A percentile compares a stretch with the other conserved stretches of the same genome.
phyloP scores from a whole-genome alignment of 129 eudicot species.

The Escallonia rubra region DNA sequence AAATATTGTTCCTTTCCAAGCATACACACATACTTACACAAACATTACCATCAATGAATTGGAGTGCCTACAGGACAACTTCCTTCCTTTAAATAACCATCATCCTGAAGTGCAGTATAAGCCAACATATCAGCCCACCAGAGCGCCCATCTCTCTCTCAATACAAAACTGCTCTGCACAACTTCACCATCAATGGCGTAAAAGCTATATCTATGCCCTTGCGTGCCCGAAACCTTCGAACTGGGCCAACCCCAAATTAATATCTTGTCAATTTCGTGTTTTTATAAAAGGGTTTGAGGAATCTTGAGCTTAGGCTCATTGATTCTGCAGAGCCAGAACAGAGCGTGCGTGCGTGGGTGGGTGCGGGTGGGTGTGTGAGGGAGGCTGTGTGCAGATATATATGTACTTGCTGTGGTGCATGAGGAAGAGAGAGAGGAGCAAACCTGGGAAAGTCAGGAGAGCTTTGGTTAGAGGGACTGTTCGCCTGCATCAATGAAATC shows the following conservation, averaged over 20 bases:
- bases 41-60: not conserved
- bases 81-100: slow-evolving; percentile 6
- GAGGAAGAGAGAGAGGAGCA: slow-evolving; percentile 23
- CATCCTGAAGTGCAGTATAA: slow-evolving; percentile 31
- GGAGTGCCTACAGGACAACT: not conserved
- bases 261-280: not conserved
- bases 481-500: slow-evolving; percentile 81
- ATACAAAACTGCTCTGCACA: slow-evolving; percentile 11
- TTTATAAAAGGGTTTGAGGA: not conserved
- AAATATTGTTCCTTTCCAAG: slow-evolving; percentile 16
- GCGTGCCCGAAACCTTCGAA: slow-evolving; percentile 58
- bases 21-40: slow-evolving; percentile 14
- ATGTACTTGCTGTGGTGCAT: not conserved
- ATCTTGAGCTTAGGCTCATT: not conserved
- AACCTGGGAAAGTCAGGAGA: slow-evolving; percentile 96
- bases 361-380: not conserved
- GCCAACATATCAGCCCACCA: slow-evolving; percentile 20
- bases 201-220: slow-evolving; percentile 44
- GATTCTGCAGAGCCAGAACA: not conserved
- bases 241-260: slow-evolving; percentile 17
- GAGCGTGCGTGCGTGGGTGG: slow-evolving; percentile 8
- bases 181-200: slow-evolving; percentile 58
- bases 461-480: slow-evolving; percentile 55
- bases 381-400: too few relatives aligned
- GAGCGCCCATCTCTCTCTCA: slow-evolving; percentile 8